Base-by-base conservation (phyloP, 495 filamentous ascomycete genomes). In the Hyaloscypha hepaticicola region DNA sequence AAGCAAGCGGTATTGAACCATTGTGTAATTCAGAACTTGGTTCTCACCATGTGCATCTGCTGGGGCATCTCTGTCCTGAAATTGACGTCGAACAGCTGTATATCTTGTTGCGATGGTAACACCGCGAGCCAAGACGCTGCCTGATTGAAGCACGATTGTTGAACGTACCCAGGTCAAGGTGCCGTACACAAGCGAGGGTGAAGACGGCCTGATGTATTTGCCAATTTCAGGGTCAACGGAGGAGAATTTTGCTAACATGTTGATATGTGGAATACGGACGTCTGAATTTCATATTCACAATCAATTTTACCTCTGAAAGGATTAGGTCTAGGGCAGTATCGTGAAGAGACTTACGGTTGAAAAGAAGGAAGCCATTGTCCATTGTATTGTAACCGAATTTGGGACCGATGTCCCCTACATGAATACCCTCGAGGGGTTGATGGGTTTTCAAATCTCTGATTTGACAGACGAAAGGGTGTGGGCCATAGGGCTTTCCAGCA, bases 391-490 rank as follows among this genome's bases (percentile, higher is more conserved):
- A 88, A 3, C 87, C 88, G 63, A 88, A 87, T 71, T 90, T 90
- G 29, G 87, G 88, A 4, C 89, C 90, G 71, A 92, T 89, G 62
- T 90, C 87, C 16, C 89, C 89, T 3, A 91, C 82, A 53, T 88
- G 82, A 55, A 91, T 75, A 58, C 88, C 87, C 66, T 89, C 83
- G 55, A 92, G 72, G 1, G 88, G 88, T 69, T 88, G 77, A 68
- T 91, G 88, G 5, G 87, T 90, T 72, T 87, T 75, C 71, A 89
- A 70, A 66, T 90, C 86, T 64, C 89, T 80, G 69, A 92, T 82
- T 68, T 90, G 89, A 25, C 90, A 87, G 4, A 92, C 83, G 70
- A 92, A 92, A 12, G 89, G 87, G 67, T 92, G 89, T 26, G 89
- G 88, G 1, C 89, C 89, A 65, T 83, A 85, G 41, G 77, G 77